Evolutionary conservation across 176 grass and related monocot species (phyloP), one percentile per base, ranked within the genome.

Genomic region (Bromus sterilis): DNA sequence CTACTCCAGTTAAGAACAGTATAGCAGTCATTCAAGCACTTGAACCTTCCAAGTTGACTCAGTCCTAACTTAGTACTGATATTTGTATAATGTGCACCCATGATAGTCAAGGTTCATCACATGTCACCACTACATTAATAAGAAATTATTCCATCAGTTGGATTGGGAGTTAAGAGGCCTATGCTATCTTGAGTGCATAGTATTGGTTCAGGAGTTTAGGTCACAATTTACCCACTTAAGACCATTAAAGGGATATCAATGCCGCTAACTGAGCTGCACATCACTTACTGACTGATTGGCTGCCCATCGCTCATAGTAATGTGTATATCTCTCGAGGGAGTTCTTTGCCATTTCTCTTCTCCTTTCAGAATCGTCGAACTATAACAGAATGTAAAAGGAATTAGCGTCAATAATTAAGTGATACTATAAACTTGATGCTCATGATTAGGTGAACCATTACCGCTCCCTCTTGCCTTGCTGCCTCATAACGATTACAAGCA

Each of bases 261-360:
- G 78, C 7, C 37, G 13, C 32, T 80, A 80, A 68, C 24, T 68
- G 46, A 80, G 31, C 55, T 80, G 4, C 66, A 39, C 10, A 85
- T 61, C 58, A 94, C 97, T 63, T 92, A 99, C 97, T 12, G 97
- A 99, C 58, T 99, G 97, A 92, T 99, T 99, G 51, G 97, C 92
- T 68, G 97, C 97, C 97, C 97, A 99, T 33, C 97, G 93, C 64
- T 99, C 97, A 87, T 99, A 99, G 73, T 99, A 99, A 84, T 99
- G 97, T 70, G 97, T 99, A 58, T 99, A 99, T 85, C 97, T 93
- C 89, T 99, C 97, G 36, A 99, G 97, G 28, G 97, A 99, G 74
- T 99, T 99, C 82, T 99, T 99, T 56, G 97, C 97, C 97, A 99
- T 99, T 91, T 99, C 97, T 96, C 97, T 93, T 88, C 97, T 93